Base-by-base conservation (phyloP, 768 basidiomycete genomes). In the Cystobasidium ongulense region DNA sequence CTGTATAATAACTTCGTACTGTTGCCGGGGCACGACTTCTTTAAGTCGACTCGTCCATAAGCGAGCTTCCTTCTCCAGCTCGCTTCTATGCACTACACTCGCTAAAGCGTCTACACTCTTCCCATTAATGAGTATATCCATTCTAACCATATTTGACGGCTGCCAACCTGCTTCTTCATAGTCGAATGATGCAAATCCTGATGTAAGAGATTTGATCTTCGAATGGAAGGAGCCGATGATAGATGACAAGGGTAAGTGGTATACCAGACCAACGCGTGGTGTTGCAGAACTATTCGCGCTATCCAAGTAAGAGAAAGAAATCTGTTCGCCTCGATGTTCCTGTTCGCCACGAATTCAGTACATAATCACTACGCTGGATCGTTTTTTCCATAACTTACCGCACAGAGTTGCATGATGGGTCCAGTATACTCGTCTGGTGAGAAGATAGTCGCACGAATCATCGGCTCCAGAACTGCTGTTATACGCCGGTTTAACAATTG, bases 161-260 rank as follows among this genome's bases (percentile, higher is more conserved):
- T 67, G 29, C 53, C 97, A 98, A 0, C 92, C 94, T 4, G 88
- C 91, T 80, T 94, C 90, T 81, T 98, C 94, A 78, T 99, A 99
- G 90, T 93, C 92, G 80, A 94, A 94, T 79, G 90, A 91, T 21
- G 91, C 91, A 80, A 90, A 93, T 10, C 91, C 93, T 13, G 89
- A 92, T 79, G 90, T 91, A 65, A 92, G 86, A 78, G 91, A 89
- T 82, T 99, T 99, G 68, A 99, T 85, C 79, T 90, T 87, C 80
- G 94, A 90, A 80, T 96, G 98, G 81, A 99, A 98, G 81, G 92
- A 88, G 1, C 90, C 91, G 1, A 98, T 92, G 70, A 98, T 90
- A 81, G 95, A 92, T 78, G 88, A 89, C 76, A 98, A 82, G 25
- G 95, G 95, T n/a, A 98, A 80, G 1, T 84, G 85, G 78, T 91